A percentile compares a stretch with the other conserved stretches of the same genome.
Conservation (phyloP, 805 yeast species). For the Candida sphagnicola region DNA sequence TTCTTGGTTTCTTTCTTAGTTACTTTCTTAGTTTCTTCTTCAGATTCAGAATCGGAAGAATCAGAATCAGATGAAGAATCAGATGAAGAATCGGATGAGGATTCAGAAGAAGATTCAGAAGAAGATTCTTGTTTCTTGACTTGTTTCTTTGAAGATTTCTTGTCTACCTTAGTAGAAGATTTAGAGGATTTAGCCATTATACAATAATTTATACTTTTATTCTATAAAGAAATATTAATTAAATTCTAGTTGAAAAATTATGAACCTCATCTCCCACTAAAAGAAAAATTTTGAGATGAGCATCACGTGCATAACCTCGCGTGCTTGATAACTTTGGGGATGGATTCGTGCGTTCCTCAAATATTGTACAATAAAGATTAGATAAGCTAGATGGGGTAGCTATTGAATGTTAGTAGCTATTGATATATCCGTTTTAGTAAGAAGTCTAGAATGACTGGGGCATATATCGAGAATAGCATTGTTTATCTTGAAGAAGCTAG, state of each 20-base stretch:
- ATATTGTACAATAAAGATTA: background rate
- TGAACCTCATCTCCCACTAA: background rate
- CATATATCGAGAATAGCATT: too few relatives aligned
- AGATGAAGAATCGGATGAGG: conserved; percentile 17
- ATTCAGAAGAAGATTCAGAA: conserved; percentile 19
- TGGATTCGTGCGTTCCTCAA: background rate
- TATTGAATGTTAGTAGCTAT: too few relatives aligned
- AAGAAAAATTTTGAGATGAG: conserved; percentile 1
- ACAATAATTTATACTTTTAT: background rate
- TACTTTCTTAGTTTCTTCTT: conserved; percentile 9
- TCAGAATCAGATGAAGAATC: conserved; percentile 15
- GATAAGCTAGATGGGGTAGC: too few relatives aligned
- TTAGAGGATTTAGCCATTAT: conserved; percentile 39
- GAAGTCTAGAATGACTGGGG: too few relatives aligned
- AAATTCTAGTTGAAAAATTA: background rate
- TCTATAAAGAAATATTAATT: background rate
- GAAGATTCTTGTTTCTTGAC: conserved; percentile 21
- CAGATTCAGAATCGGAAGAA: conserved; percentile 17
- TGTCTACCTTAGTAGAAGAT: conserved; percentile 19
- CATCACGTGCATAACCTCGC: background rate
- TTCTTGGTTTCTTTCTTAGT: conserved; percentile 23
- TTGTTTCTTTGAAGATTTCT: conserved; percentile 17
- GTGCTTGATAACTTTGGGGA: background rate
- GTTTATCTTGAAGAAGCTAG: too few relatives aligned
- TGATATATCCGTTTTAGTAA: too few relatives aligned